Evolutionary conservation across 139 green algal species (phyloP), one percentile per base, ranked within the genome.

Genomic region (Coelastrella sp.): DNA sequence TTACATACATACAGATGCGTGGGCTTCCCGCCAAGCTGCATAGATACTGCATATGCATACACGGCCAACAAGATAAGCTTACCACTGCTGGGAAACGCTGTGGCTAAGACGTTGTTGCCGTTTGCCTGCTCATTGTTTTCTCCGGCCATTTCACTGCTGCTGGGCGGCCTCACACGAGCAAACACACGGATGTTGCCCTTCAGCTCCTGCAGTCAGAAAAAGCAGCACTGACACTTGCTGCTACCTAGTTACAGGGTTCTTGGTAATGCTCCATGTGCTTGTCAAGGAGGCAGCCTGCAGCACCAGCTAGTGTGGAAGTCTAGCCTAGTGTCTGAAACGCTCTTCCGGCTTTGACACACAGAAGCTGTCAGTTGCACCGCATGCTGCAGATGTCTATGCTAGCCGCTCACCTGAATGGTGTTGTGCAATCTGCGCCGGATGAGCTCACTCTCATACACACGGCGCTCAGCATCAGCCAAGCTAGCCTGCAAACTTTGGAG

Each of bases 121-220:
- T 22, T 80, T 20, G 20, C 60, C 77, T 83, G 77, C 17, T 58
- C 83, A 59, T 61, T 86, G 58, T 32, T 92, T 73, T 92, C 92
- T 20, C 64, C 61, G 0, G 84, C 68, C 20, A 85, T 77, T 75
- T 95, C 94, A 7, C 66, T 71, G 57, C 56, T 56, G 59, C 90
- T 92, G 23, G 93, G 71, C 4, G 97, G 97, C 0, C 97, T 92
- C 68, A 99, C 96, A 3, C 97, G 94, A 90, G 95, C 97, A 93
- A 99, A 99, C n/a, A 99, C 97, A 6, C 97, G 93, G 86, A 99
- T 98, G 93, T 99, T 99, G 86, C 97, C 97, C 81, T 98, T 98
- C 59, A 99, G 93, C 93, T 98, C 96, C 95, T 98, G 94, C 84
- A 94, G 3, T 47, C 32, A 47, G 32, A 16, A 71, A 8, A 0